A percentile compares a stretch with the other conserved stretches of the same genome.
These are phyloP conservation scores for Floccularia luteovirens DNA, from an alignment of 768 basidiomycete species.

Conservation along the genomic window DNA sequence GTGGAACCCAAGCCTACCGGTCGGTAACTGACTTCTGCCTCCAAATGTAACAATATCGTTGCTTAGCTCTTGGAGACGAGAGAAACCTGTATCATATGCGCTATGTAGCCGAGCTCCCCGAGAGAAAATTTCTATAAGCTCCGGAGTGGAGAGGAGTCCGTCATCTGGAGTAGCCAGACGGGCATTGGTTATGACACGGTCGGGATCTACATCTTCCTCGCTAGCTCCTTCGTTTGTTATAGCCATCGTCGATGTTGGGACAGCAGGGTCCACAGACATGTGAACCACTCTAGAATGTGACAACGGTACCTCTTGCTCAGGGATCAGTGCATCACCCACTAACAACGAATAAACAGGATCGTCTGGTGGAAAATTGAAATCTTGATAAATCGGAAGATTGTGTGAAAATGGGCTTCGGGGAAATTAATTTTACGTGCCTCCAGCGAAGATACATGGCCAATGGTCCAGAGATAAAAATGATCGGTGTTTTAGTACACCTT, in stretches of 20 bases:
- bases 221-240: constrained; percentile 30
- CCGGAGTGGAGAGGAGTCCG: constrained; percentile 56
- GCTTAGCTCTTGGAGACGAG: constrained; percentile 9
- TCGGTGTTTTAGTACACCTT: constrained; percentile 54
- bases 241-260: constrained; percentile 20
- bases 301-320: constrained; percentile 45
- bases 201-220: constrained; percentile 53
- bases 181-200: constrained; percentile 68
- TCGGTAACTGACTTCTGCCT: constrained; percentile 29
- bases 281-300: constrained; percentile 66
- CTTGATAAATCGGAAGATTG: constrained; percentile 27
- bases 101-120: constrained; percentile 39
- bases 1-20: constrained; percentile 40
- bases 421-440: constrained; percentile 57
- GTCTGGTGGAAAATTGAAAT: constrained; percentile 85
- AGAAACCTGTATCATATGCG: constrained; percentile 57
- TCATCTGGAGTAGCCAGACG: constrained; percentile 51
- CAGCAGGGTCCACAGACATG: constrained; percentile 55
- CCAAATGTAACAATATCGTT: constrained; percentile 39
- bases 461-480: constrained; percentile 27
- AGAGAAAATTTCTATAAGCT: constrained; percentile 45
- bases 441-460: constrained; percentile 82
- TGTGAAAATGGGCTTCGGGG: too few species aligned
- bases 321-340: constrained; percentile 49
- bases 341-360: constrained; percentile 81